Evolutionary conservation across 169 alveolate genomes (phyloP).

Genomic region (Cyclospora cayetanensis): DNA sequence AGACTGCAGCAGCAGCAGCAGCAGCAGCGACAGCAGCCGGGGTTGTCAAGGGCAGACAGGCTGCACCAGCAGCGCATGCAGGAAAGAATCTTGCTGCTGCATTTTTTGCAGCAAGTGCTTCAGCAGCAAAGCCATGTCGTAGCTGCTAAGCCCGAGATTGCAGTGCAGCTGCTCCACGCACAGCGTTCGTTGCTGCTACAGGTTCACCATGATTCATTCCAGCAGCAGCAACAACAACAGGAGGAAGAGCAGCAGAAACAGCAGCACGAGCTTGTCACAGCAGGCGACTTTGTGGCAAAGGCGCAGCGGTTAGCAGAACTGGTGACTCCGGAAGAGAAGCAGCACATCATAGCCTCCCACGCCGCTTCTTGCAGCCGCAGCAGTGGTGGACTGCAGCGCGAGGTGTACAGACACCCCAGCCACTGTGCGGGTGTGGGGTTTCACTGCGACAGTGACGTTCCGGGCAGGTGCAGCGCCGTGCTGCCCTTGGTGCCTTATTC

Average conservation of each 20-base stretch:
- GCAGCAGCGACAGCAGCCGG: constrained; percentile 43
- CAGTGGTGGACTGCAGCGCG: constrained; percentile 27
- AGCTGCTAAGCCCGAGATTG: not conserved
- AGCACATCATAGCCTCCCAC: not conserved
- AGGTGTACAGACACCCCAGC: constrained; percentile 53
- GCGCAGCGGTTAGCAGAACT: not conserved
- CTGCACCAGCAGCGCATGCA: constrained; percentile 52
- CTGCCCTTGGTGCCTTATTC: constrained; percentile 5
- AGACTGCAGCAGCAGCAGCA: constrained; percentile 49
- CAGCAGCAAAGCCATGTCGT: not conserved
- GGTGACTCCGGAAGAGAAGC: constrained; percentile 4
- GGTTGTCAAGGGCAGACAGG: constrained; percentile 31
- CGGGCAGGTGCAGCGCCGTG: constrained; percentile 14
- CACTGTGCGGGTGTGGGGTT: not conserved
- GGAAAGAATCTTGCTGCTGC: not conserved
- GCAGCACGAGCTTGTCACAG: not conserved
- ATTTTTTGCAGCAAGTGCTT: constrained; percentile 20
- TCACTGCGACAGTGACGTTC: not conserved
- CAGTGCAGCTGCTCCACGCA: not conserved
- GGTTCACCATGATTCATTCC: not conserved
- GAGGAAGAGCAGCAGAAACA: constrained; percentile 37
- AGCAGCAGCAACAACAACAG: not conserved
- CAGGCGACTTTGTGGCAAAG: not conserved
- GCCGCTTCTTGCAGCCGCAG: constrained; percentile 35
- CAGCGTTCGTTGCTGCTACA: constrained; percentile 28